A percentile compares a stretch with the other conserved stretches of the same genome.
These are phyloP conservation scores for Chaetoceros tenuissimus DNA, from an alignment of 108 stramenopile species.

Conservation along the genomic window DNA sequence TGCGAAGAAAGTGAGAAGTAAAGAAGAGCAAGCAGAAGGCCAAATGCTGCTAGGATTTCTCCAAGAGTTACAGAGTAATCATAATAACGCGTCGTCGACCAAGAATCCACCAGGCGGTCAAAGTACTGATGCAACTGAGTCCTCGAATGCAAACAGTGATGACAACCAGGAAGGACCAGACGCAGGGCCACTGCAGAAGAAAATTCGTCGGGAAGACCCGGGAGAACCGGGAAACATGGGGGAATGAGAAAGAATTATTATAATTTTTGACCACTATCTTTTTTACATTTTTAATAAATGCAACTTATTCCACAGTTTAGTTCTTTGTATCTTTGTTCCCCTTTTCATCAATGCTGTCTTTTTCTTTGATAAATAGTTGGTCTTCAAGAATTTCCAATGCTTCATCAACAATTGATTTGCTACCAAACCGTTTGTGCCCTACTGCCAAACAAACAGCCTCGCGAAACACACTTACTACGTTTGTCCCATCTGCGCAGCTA, in stretches of 20 bases:
- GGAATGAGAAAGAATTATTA: too few relatives aligned
- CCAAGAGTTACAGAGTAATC: not conserved
- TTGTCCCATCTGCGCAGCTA: slow-evolving; percentile 81
- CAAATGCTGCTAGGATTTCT: not conserved
- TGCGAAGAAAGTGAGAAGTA: not conserved
- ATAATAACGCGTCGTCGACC: not conserved
- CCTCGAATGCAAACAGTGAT: too few relatives aligned
- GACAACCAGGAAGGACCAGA: too few relatives aligned
- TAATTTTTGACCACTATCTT: too few relatives aligned
- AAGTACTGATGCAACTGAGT: too few relatives aligned
- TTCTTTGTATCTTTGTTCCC: not conserved
- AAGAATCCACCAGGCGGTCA: too few relatives aligned
- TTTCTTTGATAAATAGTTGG: not conserved
- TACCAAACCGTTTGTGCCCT: slow-evolving; percentile 44
- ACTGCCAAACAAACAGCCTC: slow-evolving; percentile 45
- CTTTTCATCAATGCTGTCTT: not conserved
- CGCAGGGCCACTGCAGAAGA: too few relatives aligned
- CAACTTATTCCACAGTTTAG: too few relatives aligned
- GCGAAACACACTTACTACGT: slow-evolving; percentile 74
- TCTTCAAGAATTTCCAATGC: slow-evolving; percentile 46
- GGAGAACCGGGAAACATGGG: too few relatives aligned
- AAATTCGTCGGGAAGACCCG: too few relatives aligned
- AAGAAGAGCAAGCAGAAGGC: not conserved
- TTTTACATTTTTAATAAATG: too few relatives aligned
- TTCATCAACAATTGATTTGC: slow-evolving; percentile 55